phyloP scores from a whole-genome alignment of 2,329 filamentous ascomycete species.

The Westerdykella aurantiaca region DNA sequence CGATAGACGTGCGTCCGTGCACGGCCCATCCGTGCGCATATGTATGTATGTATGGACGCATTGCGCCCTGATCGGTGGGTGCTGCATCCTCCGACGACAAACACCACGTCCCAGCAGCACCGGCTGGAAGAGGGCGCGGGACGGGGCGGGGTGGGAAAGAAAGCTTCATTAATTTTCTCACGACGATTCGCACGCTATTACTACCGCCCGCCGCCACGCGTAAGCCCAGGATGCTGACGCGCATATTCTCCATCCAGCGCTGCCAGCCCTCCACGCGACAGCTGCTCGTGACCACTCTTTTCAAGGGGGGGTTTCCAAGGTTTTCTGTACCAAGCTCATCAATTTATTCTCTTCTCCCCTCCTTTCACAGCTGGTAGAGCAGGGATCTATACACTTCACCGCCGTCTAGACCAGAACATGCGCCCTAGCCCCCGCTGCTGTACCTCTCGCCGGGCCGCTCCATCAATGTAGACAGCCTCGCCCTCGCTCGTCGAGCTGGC shows the following conservation, averaged over 20 bases:
- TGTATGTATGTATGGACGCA: too few relatives aligned
- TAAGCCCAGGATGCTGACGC: conserved; percentile 27
- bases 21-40: neutral
- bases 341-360: conserved; percentile 1
- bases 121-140: too few relatives aligned
- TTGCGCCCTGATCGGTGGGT: too few relatives aligned
- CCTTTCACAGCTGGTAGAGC: neutral
- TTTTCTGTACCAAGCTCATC: conserved; percentile 1
- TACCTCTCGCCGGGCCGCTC: conserved; percentile 38
- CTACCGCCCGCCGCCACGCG: conserved; percentile 10
- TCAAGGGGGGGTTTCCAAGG: conserved; percentile 5
- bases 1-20: neutral
- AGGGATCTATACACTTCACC: neutral
- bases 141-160: too few relatives aligned
- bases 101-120: too few relatives aligned
- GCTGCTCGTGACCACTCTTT: conserved; percentile 15
- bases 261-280: conserved; percentile 14
- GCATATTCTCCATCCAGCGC: conserved; percentile 12
- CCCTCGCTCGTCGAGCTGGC: conserved; percentile 39
- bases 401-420: conserved; percentile 24
- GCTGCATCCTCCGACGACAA: too few relatives aligned
- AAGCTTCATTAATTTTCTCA: neutral
- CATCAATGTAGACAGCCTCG: conserved; percentile 48
- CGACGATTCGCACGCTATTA: neutral
- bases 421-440: conserved; percentile 38